These are phyloP conservation scores for Apium graveolens DNA, from an alignment of 129 eudicot genomes.

Conservation along the genomic window DNA sequence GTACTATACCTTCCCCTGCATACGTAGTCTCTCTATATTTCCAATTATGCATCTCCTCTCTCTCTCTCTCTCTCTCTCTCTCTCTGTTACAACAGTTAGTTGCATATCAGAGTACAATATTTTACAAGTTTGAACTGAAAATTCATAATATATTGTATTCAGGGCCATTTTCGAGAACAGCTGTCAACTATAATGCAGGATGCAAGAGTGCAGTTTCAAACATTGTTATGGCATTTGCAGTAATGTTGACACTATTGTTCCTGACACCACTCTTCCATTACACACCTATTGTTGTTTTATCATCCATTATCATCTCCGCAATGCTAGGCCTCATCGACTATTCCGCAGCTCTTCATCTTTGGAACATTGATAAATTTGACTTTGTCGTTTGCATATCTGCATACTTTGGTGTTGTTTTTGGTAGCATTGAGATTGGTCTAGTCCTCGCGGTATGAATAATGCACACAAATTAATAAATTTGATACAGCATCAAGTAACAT, in stretches of 20 bases:
- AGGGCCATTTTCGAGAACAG: constrained; percentile 12
- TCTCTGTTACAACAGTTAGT: too few species aligned
- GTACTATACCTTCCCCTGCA: constrained; percentile 19
- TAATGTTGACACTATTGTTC: constrained; percentile 20
- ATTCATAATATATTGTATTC: background rate
- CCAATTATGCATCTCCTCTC: background rate
- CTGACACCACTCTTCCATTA: constrained; percentile 18
- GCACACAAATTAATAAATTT: background rate
- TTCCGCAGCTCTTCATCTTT: constrained; percentile 7
- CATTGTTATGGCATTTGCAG: constrained; percentile 6
- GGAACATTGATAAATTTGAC: constrained; percentile 20
- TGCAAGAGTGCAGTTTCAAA: constrained; percentile 15
- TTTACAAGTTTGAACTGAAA: background rate
- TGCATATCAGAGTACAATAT: background rate
- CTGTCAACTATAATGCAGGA: constrained; percentile 10
- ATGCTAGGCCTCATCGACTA: constrained; percentile 26
- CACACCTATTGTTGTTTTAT: constrained; percentile 24
- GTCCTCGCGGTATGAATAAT: background rate
- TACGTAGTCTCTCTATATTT: background rate
- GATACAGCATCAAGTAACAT: background rate
- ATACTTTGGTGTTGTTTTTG: constrained; percentile 17
- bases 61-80: too few species aligned
- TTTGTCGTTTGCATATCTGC: constrained; percentile 18
- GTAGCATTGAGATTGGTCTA: constrained; percentile 7
- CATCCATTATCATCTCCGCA: constrained; percentile 17